These are phyloP conservation scores for Raphanus sativus DNA, from an alignment of 345 rosid genomes.

Conservation along the genomic window DNA sequence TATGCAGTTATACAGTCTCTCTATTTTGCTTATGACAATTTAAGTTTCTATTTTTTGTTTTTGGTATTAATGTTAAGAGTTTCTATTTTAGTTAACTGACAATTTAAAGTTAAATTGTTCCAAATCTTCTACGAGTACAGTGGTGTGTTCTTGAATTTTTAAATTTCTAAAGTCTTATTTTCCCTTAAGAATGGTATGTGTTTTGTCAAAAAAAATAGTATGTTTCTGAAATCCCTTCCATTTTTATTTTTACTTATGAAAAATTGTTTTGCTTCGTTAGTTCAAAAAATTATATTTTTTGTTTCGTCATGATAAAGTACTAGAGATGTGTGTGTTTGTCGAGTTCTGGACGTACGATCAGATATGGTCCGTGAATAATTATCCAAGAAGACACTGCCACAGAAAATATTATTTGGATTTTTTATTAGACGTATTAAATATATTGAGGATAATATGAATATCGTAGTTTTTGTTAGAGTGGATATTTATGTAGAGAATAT, in stretches of 20 bases:
- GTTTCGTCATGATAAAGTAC: slow-evolving; percentile 5
- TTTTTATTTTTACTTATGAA: background rate
- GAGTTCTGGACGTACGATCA: slow-evolving; percentile 22
- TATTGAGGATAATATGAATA: background rate
- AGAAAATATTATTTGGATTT: background rate
- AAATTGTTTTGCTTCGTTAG: background rate
- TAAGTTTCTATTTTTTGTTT: background rate
- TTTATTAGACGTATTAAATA: background rate
- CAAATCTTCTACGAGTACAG: background rate
- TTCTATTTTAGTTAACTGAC: background rate
- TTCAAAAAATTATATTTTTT: background rate
- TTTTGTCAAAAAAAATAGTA: background rate
- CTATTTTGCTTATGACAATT: background rate
- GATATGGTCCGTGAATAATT: slow-evolving; percentile 31
- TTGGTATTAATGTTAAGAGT: too few relatives aligned
- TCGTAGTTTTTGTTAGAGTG: slow-evolving; percentile 4
- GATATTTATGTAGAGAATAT: background rate
- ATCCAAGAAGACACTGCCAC: slow-evolving; percentile 27
- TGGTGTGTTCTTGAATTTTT: background rate
- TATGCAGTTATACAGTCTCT: background rate
- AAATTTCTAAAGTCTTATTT: background rate
- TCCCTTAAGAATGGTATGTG: background rate
- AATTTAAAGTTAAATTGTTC: background rate
- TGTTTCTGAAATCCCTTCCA: background rate
- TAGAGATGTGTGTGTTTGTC: slow-evolving; percentile 22